Percentiles rank a stretch among this genome's conserved stretches.
phyloP scores from a whole-genome alignment of 1,284 basidiomycete genomes.

The Trichosporon ovoides region DNA sequence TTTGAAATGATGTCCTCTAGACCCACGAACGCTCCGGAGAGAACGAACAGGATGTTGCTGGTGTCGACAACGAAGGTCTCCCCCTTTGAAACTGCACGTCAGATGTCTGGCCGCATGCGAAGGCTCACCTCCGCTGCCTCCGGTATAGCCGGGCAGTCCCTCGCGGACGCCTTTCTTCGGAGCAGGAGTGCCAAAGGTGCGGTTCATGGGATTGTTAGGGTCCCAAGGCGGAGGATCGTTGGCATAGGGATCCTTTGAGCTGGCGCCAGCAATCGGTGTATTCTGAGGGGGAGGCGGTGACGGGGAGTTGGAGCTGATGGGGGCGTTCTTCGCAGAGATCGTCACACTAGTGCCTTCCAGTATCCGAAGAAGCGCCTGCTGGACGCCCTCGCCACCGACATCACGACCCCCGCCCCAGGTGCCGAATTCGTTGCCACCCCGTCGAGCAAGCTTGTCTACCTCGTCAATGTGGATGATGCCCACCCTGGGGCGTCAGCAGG shows the following conservation, averaged over 20 bases:
- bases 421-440: constrained; percentile 57
- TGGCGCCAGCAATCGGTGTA: not conserved
- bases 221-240: constrained; percentile 38
- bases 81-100: constrained; percentile 28
- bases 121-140: constrained; percentile 31
- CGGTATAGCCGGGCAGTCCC: constrained; percentile 40
- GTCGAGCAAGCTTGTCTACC: constrained; percentile 79
- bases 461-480: constrained; percentile 97
- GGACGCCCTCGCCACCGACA: constrained; percentile 92
- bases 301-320: constrained; percentile 41
- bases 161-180: constrained; percentile 43
- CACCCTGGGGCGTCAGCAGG: constrained; percentile 53
- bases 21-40: constrained; percentile 91
- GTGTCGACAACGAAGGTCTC: constrained; percentile 48
- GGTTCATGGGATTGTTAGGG: constrained; percentile 40
- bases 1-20: constrained; percentile 74
- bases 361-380: constrained; percentile 83
- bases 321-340: constrained; percentile 58
- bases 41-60: constrained; percentile 81
- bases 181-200: constrained; percentile 27
- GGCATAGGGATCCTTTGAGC: constrained; percentile 22
- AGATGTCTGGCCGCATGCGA: not conserved
- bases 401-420: constrained; percentile 62
- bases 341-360: constrained; percentile 85
- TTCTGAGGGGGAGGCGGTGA: constrained; percentile 36